These are phyloP conservation scores for Micractinium sp. DNA, from an alignment of 139 green algal genomes.

Conservation along the genomic window DNA sequence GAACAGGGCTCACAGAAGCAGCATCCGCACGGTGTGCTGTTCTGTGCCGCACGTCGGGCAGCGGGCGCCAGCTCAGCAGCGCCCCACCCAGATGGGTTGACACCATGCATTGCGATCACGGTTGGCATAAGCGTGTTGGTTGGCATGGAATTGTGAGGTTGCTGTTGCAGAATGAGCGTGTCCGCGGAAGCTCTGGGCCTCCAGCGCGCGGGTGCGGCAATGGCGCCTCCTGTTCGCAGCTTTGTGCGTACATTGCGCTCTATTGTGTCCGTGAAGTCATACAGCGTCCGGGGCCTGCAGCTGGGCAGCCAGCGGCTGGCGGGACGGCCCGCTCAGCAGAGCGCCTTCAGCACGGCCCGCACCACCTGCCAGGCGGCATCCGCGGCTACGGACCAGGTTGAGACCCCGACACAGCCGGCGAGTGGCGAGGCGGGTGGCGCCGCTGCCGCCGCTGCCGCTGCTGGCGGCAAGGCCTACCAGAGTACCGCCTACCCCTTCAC, in stretches of 20 bases:
- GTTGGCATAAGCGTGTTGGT: no score
- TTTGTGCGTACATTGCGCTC: not conserved
- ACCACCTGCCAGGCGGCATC: not conserved
- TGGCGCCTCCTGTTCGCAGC: not conserved
- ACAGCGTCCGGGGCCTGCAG: not conserved
- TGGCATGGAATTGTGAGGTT: no score
- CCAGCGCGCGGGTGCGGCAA: not conserved
- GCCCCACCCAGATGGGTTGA: no score
- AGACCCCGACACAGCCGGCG: not conserved
- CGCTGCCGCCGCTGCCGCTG: not conserved
- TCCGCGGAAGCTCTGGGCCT: no score
- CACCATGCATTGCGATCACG: no score
- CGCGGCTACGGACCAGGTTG: constrained; percentile 2
- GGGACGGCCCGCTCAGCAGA: not conserved
- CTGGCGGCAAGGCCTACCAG: constrained; percentile 14
- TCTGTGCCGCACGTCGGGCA: no score
- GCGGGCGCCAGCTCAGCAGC: no score
- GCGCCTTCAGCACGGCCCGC: constrained; percentile 6
- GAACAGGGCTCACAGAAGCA: no score
- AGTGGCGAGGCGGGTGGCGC: not conserved
- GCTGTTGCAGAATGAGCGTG: no score
- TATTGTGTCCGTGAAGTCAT: not conserved
- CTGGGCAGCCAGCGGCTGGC: not conserved
- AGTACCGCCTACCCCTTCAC: constrained; percentile 49
- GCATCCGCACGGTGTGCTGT: no score